Percentiles rank a stretch among this genome's conserved stretches.
Conservation (phyloP, 257 asterid genomes). For the Salvia miltiorrhiza region DNA sequence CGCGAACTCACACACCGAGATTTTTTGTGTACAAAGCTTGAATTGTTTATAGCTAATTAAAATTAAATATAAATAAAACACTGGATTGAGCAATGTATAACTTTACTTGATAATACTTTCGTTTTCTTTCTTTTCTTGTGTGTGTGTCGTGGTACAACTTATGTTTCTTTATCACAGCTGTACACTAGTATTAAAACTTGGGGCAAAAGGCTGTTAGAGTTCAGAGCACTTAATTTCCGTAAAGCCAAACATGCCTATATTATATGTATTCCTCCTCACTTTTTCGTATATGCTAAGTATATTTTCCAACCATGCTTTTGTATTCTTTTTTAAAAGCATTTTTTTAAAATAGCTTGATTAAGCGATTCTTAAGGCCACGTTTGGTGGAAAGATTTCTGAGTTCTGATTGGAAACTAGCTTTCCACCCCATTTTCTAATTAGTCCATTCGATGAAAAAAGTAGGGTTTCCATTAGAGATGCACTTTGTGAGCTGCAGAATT, state of each 20-base stretch:
- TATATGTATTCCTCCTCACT: background rate
- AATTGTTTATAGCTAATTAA: no score
- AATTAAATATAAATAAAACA: no score
- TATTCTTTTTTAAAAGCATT: background rate
- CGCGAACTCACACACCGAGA: no score
- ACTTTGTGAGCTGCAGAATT: background rate
- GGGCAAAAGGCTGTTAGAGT: constrained; percentile 27
- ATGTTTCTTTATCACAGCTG: background rate
- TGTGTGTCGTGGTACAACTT: background rate
- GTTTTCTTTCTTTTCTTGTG: no score
- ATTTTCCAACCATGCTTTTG: constrained; percentile 14
- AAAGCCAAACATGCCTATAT: constrained; percentile 25
- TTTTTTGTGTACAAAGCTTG: no score
- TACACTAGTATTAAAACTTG: constrained; percentile 18
- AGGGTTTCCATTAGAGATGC: background rate
- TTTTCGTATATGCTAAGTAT: constrained; percentile 29
- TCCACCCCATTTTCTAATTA: background rate
- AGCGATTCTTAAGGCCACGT: background rate
- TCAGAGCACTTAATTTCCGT: constrained; percentile 16
- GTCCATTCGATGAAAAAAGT: background rate
- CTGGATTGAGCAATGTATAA: no score
- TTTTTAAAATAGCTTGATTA: background rate
- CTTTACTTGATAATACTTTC: no score
- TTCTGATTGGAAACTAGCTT: background rate
- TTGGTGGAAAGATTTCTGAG: background rate